Base-by-base conservation (phyloP, 108 stramenopile genomes). In the Seminavis robusta region DNA sequence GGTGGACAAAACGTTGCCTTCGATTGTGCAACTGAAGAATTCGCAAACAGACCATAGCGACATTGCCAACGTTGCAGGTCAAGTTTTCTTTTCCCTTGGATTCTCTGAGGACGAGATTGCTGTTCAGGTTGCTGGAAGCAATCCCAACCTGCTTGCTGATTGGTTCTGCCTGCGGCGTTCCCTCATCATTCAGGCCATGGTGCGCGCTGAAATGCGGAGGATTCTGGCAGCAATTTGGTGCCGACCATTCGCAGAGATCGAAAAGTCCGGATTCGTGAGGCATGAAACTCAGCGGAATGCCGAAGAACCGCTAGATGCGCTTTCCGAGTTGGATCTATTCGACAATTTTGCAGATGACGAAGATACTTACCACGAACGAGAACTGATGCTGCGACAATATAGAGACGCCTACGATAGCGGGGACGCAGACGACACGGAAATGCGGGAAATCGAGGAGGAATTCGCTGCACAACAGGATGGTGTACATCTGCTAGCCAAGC, bases 141-240 rank as follows among this genome's bases (percentile, higher is more conserved):
- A 78, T 56, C 73, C 73, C 15, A 59, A 68, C 15, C 47, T 80
- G 19, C 37, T 79, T 9, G 79, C 72, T 23, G 83, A 84, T 58
- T 78, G 73, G 74, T 84, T 80, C 45, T 80, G 73, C 28, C 45
- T 80, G n/a, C 63, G 72, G 17, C 69, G 79, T 1, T 64, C 73
- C 8, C 33, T 84, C 9, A 33, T 79, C 10, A 52, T 80, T 17
- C 83, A 84, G 60, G 65, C 79, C 4, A 84, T 84, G 83, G 83
- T 71, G 1, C 57, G 83, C 23, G 61, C 59, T 17, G 77, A 84
- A 63, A 69, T 84, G 5, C 49, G 73, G 33, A 58, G 33, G n/a
- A 32, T 48, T 16, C 30, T 84, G 13, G 32, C 40, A 1, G 54
- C 51, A 21, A 42, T 67, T 13, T 83, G 82, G 82, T 20, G 49